Evolutionary conservation across 176 grass and related monocot genomes (phyloP).

Genomic region (Hsuehochloa calcarea): DNA sequence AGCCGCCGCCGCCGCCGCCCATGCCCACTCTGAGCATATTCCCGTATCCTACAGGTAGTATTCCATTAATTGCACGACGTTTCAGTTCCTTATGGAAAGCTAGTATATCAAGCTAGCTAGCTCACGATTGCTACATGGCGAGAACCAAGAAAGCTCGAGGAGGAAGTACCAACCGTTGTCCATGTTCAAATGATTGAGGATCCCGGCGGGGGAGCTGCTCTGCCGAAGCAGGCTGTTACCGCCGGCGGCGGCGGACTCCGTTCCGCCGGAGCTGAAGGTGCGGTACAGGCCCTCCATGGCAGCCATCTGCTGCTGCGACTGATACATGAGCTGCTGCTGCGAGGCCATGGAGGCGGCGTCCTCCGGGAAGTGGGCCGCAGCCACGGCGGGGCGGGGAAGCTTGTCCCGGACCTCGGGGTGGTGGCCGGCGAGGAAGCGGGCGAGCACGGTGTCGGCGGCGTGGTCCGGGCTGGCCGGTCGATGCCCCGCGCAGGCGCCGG

Average conservation of each 20-base stretch:
- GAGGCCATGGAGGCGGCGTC: constrained; percentile 33
- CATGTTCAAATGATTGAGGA: constrained; percentile 64
- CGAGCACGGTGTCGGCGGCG: constrained; percentile 54
- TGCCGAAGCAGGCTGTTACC: constrained; percentile 62
- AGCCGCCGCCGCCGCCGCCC: constrained; percentile 22
- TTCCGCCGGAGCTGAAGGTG: constrained; percentile 39
- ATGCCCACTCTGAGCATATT: constrained; percentile 58
- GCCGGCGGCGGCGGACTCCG: constrained; percentile 10
- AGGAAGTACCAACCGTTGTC: constrained; percentile 51
- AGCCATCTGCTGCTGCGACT: constrained; percentile 47
- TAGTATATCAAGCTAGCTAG: not conserved
- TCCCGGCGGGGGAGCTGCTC: constrained; percentile 84
- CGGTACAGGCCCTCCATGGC: constrained; percentile 60
- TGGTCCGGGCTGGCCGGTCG: constrained; percentile 2
- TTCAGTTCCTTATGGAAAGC: constrained; percentile 41
- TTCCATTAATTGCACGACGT: constrained; percentile 19
- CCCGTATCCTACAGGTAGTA: constrained; percentile 57
- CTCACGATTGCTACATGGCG: constrained; percentile 41
- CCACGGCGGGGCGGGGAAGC: constrained; percentile 34
- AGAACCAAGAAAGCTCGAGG: constrained; percentile 15
- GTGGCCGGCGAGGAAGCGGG: constrained; percentile 49
- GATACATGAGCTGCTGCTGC: constrained; percentile 61
- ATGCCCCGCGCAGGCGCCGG: constrained; percentile 15
- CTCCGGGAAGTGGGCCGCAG: constrained; percentile 40
- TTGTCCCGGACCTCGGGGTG: constrained; percentile 46